These are phyloP conservation scores for Xenoacremonium recifei DNA, from an alignment of 2,329 filamentous ascomycete genomes.

Conservation along the genomic window DNA sequence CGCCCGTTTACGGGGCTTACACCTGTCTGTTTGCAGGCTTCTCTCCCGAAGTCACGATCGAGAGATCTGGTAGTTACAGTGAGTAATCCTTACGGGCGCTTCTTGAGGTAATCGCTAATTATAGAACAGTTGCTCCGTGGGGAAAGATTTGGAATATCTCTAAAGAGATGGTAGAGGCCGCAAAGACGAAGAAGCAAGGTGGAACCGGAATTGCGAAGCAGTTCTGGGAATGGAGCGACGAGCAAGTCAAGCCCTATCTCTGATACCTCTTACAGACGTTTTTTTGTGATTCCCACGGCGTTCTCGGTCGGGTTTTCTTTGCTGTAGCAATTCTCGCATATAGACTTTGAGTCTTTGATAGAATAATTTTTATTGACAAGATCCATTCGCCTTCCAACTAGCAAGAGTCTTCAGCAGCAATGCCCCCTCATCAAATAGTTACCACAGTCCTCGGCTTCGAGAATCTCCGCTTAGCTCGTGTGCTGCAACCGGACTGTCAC, in stretches of 20 bases:
- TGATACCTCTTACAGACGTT: too few relatives aligned
- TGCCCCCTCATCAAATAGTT: too few relatives aligned
- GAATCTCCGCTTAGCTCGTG: too few relatives aligned
- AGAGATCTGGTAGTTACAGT: constrained; percentile 18
- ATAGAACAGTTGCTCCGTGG: constrained; percentile 33
- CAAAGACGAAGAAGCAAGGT: constrained; percentile 31
- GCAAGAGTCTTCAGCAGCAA: too few relatives aligned
- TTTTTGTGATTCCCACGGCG: too few relatives aligned
- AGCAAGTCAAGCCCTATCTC: constrained; percentile 27
- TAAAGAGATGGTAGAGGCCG: constrained; percentile 25
- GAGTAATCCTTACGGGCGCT: not conserved
- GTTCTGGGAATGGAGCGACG: constrained; percentile 40
- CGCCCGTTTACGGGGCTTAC: constrained; percentile 41
- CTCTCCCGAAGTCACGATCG: constrained; percentile 40
- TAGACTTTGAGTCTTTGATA: too few relatives aligned
- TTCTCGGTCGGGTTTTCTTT: too few relatives aligned
- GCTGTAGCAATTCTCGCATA: too few relatives aligned
- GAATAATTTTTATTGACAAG: too few relatives aligned
- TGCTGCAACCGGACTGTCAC: too few relatives aligned
- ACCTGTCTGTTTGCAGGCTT: constrained; percentile 47
- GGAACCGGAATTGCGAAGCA: constrained; percentile 30
- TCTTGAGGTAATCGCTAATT: not conserved
- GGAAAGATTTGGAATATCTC: constrained; percentile 32
- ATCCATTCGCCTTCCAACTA: too few relatives aligned
- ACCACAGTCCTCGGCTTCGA: too few relatives aligned